phyloP scores from a whole-genome alignment of 2,329 filamentous ascomycete genomes.

The Cyphellophora attinorum region DNA sequence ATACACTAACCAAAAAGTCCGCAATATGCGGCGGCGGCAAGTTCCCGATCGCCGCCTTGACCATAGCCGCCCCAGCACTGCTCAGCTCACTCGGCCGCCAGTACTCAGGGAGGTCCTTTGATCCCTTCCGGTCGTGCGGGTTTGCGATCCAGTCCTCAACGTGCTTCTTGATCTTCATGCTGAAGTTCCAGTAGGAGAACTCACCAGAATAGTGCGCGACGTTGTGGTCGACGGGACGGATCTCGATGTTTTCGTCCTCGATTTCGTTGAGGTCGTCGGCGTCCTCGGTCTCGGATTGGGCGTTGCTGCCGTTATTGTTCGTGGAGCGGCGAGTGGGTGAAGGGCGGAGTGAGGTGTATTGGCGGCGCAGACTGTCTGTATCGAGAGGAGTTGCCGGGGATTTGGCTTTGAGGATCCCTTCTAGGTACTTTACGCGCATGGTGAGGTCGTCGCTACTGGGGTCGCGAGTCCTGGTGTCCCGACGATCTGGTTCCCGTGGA shows the following conservation, averaged over 20 bases:
- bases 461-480: no score
- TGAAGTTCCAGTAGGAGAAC: constrained; percentile 36
- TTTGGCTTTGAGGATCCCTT: constrained; percentile 39
- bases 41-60: constrained; percentile 28
- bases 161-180: constrained; percentile 31
- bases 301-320: constrained; percentile 11
- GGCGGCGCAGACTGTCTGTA: constrained; percentile 30
- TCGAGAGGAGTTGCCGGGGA: constrained; percentile 35
- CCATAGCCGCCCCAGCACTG: constrained; percentile 28
- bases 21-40: constrained; percentile 34
- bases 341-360: constrained; percentile 31
- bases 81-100: constrained; percentile 32
- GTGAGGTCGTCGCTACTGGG: background rate
- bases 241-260: constrained; percentile 31
- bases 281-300: constrained; percentile 23
- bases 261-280: constrained; percentile 30
- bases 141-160: constrained; percentile 33
- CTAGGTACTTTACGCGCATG: constrained; percentile 31
- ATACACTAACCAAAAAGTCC: constrained; percentile 32
- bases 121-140: constrained; percentile 1
- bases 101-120: constrained; percentile 24
- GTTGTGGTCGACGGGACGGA: constrained; percentile 29
- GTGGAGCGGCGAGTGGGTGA: constrained; percentile 15
- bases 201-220: constrained; percentile 36
- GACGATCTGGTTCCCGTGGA: constrained; percentile 5